A percentile compares a stretch with the other conserved stretches of the same genome.
Evolutionary conservation across 1,284 basidiomycete genomes (phyloP).

Genomic region (Leccinum olivaceoglutinosum): DNA sequence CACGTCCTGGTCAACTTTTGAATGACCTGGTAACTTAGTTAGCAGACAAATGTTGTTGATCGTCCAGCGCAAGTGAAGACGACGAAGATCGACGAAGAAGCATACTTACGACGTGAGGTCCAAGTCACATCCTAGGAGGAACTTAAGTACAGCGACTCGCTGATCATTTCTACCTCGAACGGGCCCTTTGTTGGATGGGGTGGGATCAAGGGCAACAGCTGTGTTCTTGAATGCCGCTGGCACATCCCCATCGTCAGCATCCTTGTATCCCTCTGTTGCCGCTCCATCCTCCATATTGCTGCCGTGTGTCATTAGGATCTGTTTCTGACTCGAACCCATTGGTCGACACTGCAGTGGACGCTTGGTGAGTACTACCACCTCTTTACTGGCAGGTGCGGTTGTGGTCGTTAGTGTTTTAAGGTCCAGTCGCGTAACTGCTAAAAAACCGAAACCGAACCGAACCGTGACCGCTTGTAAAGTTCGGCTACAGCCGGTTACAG

Average conservation of each 20-base stretch:
- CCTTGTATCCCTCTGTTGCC: slow-evolving; percentile 1
- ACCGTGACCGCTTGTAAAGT: no score
- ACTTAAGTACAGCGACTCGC: slow-evolving; percentile 76
- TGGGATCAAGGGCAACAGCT: slow-evolving; percentile 51
- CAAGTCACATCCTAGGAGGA: slow-evolving; percentile 57
- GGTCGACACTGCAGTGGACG: slow-evolving; percentile 18
- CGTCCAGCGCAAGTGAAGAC: slow-evolving; percentile 1
- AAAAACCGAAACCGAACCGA: no score
- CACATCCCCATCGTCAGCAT: slow-evolving; percentile 18
- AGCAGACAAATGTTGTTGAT: no score
- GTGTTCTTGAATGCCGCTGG: slow-evolving; percentile 40
- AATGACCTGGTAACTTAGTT: no score
- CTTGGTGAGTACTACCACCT: slow-evolving; percentile 18
- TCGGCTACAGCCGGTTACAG: no score
- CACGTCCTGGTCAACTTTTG: no score
- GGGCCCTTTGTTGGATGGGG: slow-evolving; percentile 82
- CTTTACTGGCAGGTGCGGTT: neutral
- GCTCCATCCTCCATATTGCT: slow-evolving; percentile 7
- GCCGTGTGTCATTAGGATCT: slow-evolving; percentile 6
- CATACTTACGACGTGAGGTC: neutral
- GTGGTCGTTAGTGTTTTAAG: no score
- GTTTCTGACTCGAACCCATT: slow-evolving; percentile 9
- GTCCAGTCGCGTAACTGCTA: no score
- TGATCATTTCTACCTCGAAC: slow-evolving; percentile 86
- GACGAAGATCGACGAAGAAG: neutral